These are phyloP conservation scores for Puccinia hordei DNA, from an alignment of 1,284 basidiomycete genomes.

Conservation along the genomic window DNA sequence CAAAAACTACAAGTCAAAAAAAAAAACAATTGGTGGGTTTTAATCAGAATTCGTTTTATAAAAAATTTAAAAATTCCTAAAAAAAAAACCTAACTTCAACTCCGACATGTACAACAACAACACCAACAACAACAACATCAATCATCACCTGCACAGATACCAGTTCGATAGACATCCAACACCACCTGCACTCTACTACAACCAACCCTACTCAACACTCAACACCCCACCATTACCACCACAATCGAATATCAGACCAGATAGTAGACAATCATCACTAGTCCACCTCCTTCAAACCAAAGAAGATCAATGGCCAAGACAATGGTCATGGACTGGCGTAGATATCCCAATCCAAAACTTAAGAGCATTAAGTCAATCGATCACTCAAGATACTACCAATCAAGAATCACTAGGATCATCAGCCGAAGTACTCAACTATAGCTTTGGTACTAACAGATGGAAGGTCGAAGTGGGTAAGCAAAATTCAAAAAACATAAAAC, in stretches of 20 bases:
- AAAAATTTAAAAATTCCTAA: no score
- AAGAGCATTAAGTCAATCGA: constrained; percentile 28
- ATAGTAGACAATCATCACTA: neutral
- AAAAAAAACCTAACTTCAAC: no score
- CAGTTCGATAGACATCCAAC: no score
- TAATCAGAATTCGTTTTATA: no score
- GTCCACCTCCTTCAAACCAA: neutral
- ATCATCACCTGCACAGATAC: no score
- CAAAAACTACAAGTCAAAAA: no score
- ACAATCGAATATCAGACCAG: neutral
- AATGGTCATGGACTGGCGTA: constrained; percentile 38
- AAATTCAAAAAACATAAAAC: neutral
- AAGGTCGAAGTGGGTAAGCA: constrained; percentile 42
- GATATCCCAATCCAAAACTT: constrained; percentile 26
- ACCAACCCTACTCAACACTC: no score
- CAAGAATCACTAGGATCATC: neutral
- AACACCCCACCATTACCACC: neutral
- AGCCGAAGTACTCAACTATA: constrained; percentile 29
- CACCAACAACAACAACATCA: no score
- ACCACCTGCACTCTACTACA: no score
- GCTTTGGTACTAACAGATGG: constrained; percentile 31
- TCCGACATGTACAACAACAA: no score
- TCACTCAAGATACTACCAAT: no score
- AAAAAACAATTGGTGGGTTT: no score
- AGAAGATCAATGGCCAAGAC: constrained; percentile 4